A percentile compares a stretch with the other conserved stretches of the same genome.
These are phyloP conservation scores for Westerdykella aurantiaca DNA, from an alignment of 2,329 filamentous ascomycete genomes.

Conservation along the genomic window DNA sequence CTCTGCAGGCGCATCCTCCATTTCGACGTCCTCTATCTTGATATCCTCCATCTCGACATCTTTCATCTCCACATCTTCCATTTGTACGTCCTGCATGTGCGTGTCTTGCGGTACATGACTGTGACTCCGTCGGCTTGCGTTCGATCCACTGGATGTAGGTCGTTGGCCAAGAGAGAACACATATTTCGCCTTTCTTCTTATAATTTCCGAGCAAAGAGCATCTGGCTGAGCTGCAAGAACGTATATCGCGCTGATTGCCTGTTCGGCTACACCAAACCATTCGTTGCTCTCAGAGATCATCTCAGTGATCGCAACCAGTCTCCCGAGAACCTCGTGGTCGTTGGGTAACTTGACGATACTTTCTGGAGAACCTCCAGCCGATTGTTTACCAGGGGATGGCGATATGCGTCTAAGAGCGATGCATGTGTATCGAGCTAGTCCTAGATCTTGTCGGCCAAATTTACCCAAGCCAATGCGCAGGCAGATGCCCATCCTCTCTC, in stretches of 20 bases:
- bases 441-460: constrained; percentile 74
- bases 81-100: constrained; percentile 1
- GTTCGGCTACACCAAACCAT: constrained; percentile 89
- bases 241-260: constrained; percentile 94
- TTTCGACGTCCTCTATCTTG: constrained; percentile 1
- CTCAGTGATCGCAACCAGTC: constrained; percentile 78
- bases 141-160: constrained; percentile 27
- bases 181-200: constrained; percentile 76
- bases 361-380: constrained; percentile 49
- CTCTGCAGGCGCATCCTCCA: constrained; percentile 13
- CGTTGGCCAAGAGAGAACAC: constrained; percentile 61
- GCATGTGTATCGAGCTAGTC: constrained; percentile 91
- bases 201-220: constrained; percentile 82
- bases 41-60: constrained; percentile 10
- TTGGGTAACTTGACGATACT: constrained; percentile 74
- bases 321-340: constrained; percentile 79
- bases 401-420: constrained; percentile 89
- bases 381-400: constrained; percentile 61
- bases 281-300: constrained; percentile 86
- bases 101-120: constrained; percentile 1
- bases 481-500: constrained; percentile 93
- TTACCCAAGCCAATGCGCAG: constrained; percentile 79
- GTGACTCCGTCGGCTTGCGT: constrained; percentile 25
- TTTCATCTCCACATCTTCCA: constrained; percentile 14
- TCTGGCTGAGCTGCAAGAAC: constrained; percentile 91